A percentile compares a stretch with the other conserved stretches of the same genome.
These are phyloP conservation scores for Aspergillus chevalieri DNA, from an alignment of 2,329 filamentous ascomycete genomes.

Conservation along the genomic window DNA sequence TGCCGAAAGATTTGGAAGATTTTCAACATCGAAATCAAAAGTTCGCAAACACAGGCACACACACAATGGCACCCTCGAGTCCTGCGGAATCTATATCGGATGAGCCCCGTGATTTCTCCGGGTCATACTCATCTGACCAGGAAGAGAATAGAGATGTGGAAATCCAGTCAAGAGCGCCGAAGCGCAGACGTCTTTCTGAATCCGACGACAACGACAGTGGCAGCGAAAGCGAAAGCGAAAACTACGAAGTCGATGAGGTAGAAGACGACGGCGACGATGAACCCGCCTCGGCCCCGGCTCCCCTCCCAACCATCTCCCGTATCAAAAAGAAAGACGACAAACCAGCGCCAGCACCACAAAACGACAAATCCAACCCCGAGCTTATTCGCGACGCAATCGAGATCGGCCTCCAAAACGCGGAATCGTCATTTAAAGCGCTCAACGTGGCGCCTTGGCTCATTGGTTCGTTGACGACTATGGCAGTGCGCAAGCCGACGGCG, in stretches of 20 bases:
- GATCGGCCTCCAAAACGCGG: slow-evolving; percentile 39
- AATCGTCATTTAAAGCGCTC: slow-evolving; percentile 62
- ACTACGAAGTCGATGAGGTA: neutral
- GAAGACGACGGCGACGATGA: neutral
- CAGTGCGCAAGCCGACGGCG: slow-evolving; percentile 80
- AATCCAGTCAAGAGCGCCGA: slow-evolving; percentile 27
- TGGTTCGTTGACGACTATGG: slow-evolving; percentile 66
- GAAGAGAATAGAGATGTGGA: slow-evolving; percentile 15
- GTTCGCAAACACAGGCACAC: neutral
- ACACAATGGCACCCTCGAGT: slow-evolving; percentile 23
- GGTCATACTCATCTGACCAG: slow-evolving; percentile 10
- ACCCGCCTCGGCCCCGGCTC: slow-evolving; percentile 21
- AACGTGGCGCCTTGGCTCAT: slow-evolving; percentile 81
- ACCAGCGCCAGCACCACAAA: slow-evolving; percentile 5
- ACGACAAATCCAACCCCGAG: slow-evolving; percentile 29
- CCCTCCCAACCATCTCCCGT: slow-evolving; percentile 34
- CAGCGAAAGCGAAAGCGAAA: neutral
- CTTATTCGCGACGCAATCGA: slow-evolving; percentile 36
- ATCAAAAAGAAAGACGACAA: slow-evolving; percentile 35
- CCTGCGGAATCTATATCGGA: slow-evolving; percentile 18
- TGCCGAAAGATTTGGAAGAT: slow-evolving; percentile 23
- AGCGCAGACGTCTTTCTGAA: slow-evolving; percentile 35
- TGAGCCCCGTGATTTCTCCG: slow-evolving; percentile 10
- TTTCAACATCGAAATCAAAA: slow-evolving; percentile 17
- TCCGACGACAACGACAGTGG: slow-evolving; percentile 8